phyloP scores from a whole-genome alignment of 2,329 filamentous ascomycete genomes.

The Epicoccum sorghinum region DNA sequence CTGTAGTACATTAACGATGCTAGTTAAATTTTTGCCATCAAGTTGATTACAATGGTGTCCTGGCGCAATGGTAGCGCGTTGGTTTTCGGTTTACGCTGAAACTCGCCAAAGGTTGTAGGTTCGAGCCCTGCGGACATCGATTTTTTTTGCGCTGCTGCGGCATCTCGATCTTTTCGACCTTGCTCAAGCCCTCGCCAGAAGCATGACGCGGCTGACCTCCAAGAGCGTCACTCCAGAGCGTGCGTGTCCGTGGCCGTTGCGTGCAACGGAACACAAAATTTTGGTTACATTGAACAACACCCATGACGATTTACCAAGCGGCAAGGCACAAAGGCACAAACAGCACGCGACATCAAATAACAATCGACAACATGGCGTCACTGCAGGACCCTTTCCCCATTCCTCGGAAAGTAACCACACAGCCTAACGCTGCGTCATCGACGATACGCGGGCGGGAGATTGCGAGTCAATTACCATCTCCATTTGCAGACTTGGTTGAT shows the following conservation, averaged over 20 bases:
- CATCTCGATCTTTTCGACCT: too few species aligned
- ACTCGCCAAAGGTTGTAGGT: slow-evolving; percentile 33
- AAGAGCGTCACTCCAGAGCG: not conserved
- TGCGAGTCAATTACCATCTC: slow-evolving; percentile 13
- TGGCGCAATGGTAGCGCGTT: slow-evolving; percentile 37
- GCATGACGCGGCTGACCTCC: too few species aligned
- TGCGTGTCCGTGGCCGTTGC: not conserved
- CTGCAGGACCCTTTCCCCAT: not conserved
- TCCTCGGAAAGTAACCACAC: not conserved
- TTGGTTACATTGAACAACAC: not conserved
- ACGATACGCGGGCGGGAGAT: slow-evolving; percentile 14
- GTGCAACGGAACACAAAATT: too few species aligned
- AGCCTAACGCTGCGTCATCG: slow-evolving; percentile 6
- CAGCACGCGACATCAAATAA: slow-evolving; percentile 10
- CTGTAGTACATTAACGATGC: not conserved
- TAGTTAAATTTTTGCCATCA: not conserved
- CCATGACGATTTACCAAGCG: not conserved
- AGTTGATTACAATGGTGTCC: slow-evolving; percentile 18
- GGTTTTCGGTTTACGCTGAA: slow-evolving; percentile 28
- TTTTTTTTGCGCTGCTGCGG: slow-evolving; percentile 1
- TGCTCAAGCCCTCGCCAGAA: too few species aligned
- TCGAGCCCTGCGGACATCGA: slow-evolving; percentile 15
- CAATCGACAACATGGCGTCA: slow-evolving; percentile 18
- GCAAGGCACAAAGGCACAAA: not conserved
- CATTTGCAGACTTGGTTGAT: slow-evolving; percentile 3